Base-by-base conservation (phyloP, 768 basidiomycete genomes). In the Boletus eberwhitei region DNA sequence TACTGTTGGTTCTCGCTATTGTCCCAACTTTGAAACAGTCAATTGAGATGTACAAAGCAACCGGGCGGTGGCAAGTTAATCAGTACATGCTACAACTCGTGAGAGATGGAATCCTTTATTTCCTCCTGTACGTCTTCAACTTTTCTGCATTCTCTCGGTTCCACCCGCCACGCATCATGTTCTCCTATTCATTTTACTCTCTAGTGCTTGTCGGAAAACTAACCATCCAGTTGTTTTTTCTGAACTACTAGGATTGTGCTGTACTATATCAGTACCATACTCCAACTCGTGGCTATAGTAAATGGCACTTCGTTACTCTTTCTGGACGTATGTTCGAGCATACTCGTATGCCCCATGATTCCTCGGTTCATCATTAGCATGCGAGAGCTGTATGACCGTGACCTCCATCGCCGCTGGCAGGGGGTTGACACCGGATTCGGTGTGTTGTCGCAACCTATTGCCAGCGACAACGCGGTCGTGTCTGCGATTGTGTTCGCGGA, bases 331-430 rank as follows among this genome's bases (percentile, higher is more conserved):
- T 32, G 0, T 41, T 39, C 4, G 4, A 3, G 8, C 14, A 11
- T 19, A 1, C 12, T n/a, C 11, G 5, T 59, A 13, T 41, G n/a
- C 26, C 29, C 39, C 3, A 24, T 50, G 5, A 11, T 36, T 3
- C 60, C 60, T 5, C 48, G 54, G 2, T 59, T 59, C 40, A 49
- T 61, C 26, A 50, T 53, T 22, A 32, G 24, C n/a, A 4, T 59
- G 0, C 54, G 60, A 5, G 37, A 39, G 19, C 7, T 55, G 11
- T 50, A 32, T 13, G 48, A 37, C 2, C 34, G 8, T 0, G 50
- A 36, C 13, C 1, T 42, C 5, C 11, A 12, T 19, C 16, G 29
- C 7, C 8, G 35, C 8, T 9, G 9, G 2, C 21, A 54, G 4
- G 46, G 45, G 21, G 17, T 50, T 2, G 59, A 55, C 31, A 29